Conservation (phyloP, 345 rosid genomes). For the Bruguiera sexangula region DNA sequence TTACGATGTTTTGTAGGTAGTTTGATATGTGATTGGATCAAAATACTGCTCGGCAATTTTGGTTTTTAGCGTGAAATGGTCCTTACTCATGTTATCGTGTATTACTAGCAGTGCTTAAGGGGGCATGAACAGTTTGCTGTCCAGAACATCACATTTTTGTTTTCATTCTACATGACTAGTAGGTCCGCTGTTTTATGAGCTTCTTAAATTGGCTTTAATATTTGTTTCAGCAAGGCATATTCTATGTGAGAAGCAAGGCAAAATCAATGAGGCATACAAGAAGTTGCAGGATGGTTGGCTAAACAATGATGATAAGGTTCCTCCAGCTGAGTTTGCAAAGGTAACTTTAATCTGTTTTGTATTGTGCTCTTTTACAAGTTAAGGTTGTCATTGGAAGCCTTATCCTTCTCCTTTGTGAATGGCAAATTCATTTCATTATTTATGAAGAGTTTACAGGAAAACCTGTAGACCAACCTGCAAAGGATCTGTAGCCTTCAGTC, state of each 20-base stretch:
- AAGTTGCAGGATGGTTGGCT: constrained; percentile 94
- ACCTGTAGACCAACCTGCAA: no score
- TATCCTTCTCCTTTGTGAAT: background rate
- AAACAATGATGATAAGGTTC: constrained; percentile 88
- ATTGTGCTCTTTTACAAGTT: background rate
- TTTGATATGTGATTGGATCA: no score
- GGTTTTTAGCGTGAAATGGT: no score
- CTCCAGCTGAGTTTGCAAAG: constrained; percentile 98
- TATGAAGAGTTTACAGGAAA: no score
- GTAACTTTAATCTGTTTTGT: constrained; percentile 28
- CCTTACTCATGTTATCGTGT: no score
- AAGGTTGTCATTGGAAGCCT: background rate
- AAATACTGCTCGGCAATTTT: no score
- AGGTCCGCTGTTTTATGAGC: background rate
- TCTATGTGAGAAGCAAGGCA: constrained; percentile 93
- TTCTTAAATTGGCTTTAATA: background rate
- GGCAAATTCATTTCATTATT: no score
- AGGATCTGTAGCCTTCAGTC: no score
- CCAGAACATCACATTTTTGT: background rate
- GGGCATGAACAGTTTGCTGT: no score
- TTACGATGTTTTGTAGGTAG: no score
- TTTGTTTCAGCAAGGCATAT: constrained; percentile 72
- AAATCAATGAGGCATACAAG: constrained; percentile 94
- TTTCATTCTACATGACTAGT: background rate
- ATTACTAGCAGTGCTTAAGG: background rate